These are phyloP conservation scores for Diaporthe velutina DNA, from an alignment of 2,329 filamentous ascomycete genomes.

Conservation along the genomic window DNA sequence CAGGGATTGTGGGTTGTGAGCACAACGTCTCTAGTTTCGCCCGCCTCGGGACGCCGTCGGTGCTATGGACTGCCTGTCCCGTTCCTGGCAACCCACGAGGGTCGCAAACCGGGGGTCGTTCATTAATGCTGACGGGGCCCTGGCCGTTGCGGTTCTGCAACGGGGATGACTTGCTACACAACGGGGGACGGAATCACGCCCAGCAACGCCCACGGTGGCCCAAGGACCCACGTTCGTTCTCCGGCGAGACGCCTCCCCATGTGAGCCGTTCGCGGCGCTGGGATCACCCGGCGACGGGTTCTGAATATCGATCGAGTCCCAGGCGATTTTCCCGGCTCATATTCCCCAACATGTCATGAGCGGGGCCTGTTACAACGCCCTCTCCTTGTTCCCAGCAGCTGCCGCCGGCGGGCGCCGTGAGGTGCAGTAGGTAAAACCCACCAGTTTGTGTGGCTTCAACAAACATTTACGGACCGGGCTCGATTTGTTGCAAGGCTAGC, in stretches of 20 bases:
- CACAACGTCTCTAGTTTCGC: constrained; percentile 3
- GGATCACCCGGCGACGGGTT: constrained; percentile 4
- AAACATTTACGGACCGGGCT: neutral
- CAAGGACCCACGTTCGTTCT: constrained; percentile 4
- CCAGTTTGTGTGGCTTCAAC: neutral
- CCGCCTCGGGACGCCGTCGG: constrained; percentile 19
- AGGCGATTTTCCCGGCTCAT: constrained; percentile 1
- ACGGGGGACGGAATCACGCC: too few species aligned
- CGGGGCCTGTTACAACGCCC: constrained; percentile 14
- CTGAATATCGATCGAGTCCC: constrained; percentile 16
- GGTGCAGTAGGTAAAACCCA: constrained; percentile 1
- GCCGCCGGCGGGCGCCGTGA: constrained; percentile 4
- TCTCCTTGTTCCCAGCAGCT: neutral
- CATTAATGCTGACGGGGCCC: neutral
- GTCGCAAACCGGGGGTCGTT: neutral
- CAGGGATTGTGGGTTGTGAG: constrained; percentile 10
- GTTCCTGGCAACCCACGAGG: constrained; percentile 16
- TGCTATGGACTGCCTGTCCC: neutral
- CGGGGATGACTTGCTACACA: too few species aligned
- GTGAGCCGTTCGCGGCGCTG: neutral
- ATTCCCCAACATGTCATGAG: constrained; percentile 6
- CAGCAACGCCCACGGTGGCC: constrained; percentile 9
- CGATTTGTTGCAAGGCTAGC: constrained; percentile 22
- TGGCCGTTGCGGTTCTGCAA: constrained; percentile 8
- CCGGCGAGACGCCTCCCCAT: neutral